Evolutionary conservation across 1,284 basidiomycete species (phyloP), one percentile per base, ranked within the genome.

Genomic region (Sanghuangporus baumii): DNA sequence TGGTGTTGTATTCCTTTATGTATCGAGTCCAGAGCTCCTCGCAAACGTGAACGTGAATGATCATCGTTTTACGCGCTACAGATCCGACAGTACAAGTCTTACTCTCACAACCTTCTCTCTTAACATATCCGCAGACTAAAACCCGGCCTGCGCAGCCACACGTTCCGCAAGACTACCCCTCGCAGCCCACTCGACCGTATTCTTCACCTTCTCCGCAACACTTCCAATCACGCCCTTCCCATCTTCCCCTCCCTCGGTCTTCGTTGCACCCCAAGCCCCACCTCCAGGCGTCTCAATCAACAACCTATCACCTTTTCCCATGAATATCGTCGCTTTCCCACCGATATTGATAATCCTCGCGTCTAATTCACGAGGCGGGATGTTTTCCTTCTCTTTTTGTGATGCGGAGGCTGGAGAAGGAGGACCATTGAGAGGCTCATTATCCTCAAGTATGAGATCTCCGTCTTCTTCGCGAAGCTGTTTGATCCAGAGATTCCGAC

Each of bases 401-500:
- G 40, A 41, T n/a, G 40, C 11, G 11, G 43, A 46, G 58, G 55
- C 26, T 36, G 12, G 7, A 5, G 37, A 20, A 7, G 36, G 50
- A 18, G 26, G 26, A 14, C 52, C 46, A 56, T 62, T 12, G 46
- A 63, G 47, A 50, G 62, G 31, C 34, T 68, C 64, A 14, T 69
- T 69, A 41, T 68, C 73, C 3, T 75, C 72, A 34, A 68, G 71
- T 3, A 71, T 69, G 14, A 85, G 65, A 70, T 93, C 90, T 0
- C 87, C 87, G 68, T 94, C 91, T 67, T 83, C 84, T 65, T 80
- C 71, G 20, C 91, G 82, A 43, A 84, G 78, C 69, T 83, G 80
- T 76, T 96, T 95, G 63, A 96, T 78, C 96, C 96, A 98, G 20
- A 89, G 86, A 73, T 98, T 98, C 55, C 86, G 81, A 0, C 96